phyloP scores from a whole-genome alignment of 805 yeast genomes.

The Gaillardinia entomophila region DNA sequence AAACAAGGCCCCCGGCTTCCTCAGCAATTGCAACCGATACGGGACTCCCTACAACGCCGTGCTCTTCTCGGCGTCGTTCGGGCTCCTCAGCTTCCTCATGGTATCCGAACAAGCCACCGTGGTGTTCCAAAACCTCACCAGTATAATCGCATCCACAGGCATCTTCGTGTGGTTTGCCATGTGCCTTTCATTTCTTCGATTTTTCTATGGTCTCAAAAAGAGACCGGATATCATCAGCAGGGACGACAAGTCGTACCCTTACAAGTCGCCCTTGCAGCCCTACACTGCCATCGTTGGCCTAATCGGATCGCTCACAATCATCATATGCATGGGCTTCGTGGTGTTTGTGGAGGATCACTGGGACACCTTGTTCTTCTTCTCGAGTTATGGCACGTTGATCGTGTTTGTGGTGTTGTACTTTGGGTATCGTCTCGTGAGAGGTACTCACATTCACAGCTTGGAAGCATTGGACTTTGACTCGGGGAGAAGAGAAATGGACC shows the following conservation, averaged over 20 bases:
- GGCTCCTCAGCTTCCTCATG: slow-evolving; percentile 55
- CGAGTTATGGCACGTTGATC: slow-evolving; percentile 59
- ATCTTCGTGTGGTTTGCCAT: slow-evolving; percentile 76
- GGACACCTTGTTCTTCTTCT: slow-evolving; percentile 56
- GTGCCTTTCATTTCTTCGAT: slow-evolving; percentile 59
- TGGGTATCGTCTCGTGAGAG: slow-evolving; percentile 52
- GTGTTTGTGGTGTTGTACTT: slow-evolving; percentile 46
- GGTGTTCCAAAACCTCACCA: slow-evolving; percentile 62
- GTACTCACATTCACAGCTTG: slow-evolving; percentile 60
- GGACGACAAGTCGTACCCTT: slow-evolving; percentile 61
- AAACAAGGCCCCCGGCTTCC: slow-evolving; percentile 56
- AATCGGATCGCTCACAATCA: slow-evolving; percentile 44
- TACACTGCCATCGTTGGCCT: slow-evolving; percentile 60
- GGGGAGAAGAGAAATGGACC: slow-evolving; percentile 79
- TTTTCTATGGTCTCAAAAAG: slow-evolving; percentile 53
- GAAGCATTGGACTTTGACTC: slow-evolving; percentile 78
- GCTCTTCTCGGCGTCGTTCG: slow-evolving; percentile 54
- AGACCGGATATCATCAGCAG: slow-evolving; percentile 63
- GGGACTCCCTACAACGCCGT: slow-evolving; percentile 78
- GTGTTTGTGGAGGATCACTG: slow-evolving; percentile 54
- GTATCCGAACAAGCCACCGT: slow-evolving; percentile 51
- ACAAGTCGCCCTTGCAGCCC: slow-evolving; percentile 66
- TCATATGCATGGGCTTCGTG: slow-evolving; percentile 55
- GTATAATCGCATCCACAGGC: slow-evolving; percentile 68
- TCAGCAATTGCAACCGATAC: slow-evolving; percentile 50